Percentiles rank a stretch among this genome's conserved stretches.
These are phyloP conservation scores for Coemansia sp. DNA, from an alignment of 192 early-diverging fungal genomes.

Conservation along the genomic window DNA sequence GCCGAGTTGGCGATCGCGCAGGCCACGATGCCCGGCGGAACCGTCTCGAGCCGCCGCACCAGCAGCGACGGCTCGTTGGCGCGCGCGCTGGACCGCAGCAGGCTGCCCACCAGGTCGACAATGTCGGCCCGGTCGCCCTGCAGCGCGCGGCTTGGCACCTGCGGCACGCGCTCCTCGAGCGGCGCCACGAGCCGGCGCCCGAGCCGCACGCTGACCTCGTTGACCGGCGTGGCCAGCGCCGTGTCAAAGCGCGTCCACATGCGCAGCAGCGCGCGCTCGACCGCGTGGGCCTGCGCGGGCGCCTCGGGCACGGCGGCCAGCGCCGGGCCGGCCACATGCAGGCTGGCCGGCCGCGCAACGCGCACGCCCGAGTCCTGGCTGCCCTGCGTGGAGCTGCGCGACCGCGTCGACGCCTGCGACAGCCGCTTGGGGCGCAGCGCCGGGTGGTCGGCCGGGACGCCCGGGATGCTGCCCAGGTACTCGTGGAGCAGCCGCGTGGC, in stretches of 20 bases:
- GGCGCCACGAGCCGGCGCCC: constrained; percentile 24
- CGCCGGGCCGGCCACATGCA: background rate
- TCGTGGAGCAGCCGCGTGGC: constrained; percentile 22
- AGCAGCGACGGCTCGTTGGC: constrained; percentile 31
- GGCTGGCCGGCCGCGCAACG: constrained; percentile 20
- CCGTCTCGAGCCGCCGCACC: constrained; percentile 20
- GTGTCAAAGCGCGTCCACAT: constrained; percentile 14
- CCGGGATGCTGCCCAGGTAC: constrained; percentile 24
- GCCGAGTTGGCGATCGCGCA: constrained; percentile 46
- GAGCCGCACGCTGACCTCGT: constrained; percentile 33
- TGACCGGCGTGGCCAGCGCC: constrained; percentile 8
- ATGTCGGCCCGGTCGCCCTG: constrained; percentile 6
- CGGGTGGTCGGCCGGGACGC: constrained; percentile 14
- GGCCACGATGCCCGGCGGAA: constrained; percentile 44
- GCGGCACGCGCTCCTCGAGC: constrained; percentile 40
- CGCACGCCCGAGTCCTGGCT: constrained; percentile 27
- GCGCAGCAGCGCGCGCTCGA: constrained; percentile 15
- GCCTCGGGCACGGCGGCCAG: background rate
- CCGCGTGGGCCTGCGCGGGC: background rate
- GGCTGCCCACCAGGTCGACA: constrained; percentile 35
- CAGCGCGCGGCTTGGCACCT: constrained; percentile 26
- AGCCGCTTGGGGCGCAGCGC: constrained; percentile 2
- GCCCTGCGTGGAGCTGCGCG: constrained; percentile 30
- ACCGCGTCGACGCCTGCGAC: constrained; percentile 4
- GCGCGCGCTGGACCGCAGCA: constrained; percentile 20